Conservation (phyloP, 1,284 basidiomycete genomes). For the Leccinum pachyderme region DNA sequence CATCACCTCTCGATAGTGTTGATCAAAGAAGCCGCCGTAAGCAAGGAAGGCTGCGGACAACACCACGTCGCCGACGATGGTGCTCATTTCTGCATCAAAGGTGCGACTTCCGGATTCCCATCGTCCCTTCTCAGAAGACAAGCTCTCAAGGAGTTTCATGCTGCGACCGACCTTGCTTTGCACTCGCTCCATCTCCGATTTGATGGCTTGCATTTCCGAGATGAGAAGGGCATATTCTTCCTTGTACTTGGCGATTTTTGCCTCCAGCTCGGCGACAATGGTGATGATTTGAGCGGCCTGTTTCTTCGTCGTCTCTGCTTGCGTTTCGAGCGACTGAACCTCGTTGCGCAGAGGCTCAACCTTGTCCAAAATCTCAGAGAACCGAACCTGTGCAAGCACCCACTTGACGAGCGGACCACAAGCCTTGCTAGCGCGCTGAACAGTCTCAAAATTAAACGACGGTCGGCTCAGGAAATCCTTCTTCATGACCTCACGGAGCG, state of each 20-base stretch:
- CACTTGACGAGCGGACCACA: conserved; percentile 98
- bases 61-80: conserved; percentile 96
- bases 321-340: conserved; percentile 88
- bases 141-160: conserved; percentile 91
- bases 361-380: conserved; percentile 97
- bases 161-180: conserved; percentile 96
- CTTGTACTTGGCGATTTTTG: conserved; percentile 93
- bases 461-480: conserved; percentile 90
- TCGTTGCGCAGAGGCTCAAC: conserved; percentile 97
- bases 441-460: conserved; percentile 93
- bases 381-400: conserved; percentile 96
- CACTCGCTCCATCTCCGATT: conserved; percentile 96
- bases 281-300: conserved; percentile 88
- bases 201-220: conserved; percentile 97
- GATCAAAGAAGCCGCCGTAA: conserved; percentile 98
- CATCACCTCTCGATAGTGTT: conserved; percentile 96
- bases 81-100: conserved; percentile 98
- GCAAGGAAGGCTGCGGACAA: conserved; percentile 96
- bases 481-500: conserved; percentile 90
- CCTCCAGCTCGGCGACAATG: conserved; percentile 92
- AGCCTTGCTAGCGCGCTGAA: conserved; percentile 94
- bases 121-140: conserved; percentile 92
- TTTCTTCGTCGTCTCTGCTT: conserved; percentile 91
- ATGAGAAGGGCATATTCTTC: conserved; percentile 97
- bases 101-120: conserved; percentile 97